Evolutionary conservation across 2,329 filamentous ascomycete genomes (phyloP).

Genomic region (Penicillium sp.): DNA sequence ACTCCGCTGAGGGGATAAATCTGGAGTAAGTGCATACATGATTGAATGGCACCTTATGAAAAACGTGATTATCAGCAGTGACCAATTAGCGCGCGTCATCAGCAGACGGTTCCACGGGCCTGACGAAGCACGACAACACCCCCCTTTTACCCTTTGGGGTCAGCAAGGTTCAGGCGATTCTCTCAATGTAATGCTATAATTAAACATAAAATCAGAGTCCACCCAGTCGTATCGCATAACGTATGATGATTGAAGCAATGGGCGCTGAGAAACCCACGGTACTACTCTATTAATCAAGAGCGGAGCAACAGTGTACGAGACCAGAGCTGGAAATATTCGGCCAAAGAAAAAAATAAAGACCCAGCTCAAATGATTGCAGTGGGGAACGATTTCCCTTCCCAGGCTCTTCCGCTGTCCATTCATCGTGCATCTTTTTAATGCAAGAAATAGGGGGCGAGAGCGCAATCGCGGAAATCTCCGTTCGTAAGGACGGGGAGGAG

Average conservation of each 20-base stretch:
- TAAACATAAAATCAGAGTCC: slow-evolving; percentile 9
- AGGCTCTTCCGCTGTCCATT: slow-evolving; percentile 2
- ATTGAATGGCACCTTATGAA: neutral
- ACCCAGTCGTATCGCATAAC: slow-evolving; percentile 6
- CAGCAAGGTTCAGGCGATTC: slow-evolving; percentile 2
- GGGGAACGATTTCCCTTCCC: neutral
- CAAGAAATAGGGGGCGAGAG: slow-evolving; percentile 6
- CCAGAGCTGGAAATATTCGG: neutral
- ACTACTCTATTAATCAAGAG: slow-evolving; percentile 4
- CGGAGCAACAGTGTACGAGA: neutral
- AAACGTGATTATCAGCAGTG: slow-evolving; percentile 7
- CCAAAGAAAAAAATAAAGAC: neutral
- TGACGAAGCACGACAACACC: slow-evolving; percentile 1
- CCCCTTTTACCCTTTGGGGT: slow-evolving; percentile 19
- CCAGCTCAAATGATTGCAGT: neutral
- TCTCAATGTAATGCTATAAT: slow-evolving; percentile 19
- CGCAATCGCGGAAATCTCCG: slow-evolving; percentile 5
- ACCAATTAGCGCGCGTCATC: neutral
- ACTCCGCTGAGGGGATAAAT: neutral
- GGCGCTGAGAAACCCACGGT: slow-evolving; percentile 16
- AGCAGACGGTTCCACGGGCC: slow-evolving; percentile 1
- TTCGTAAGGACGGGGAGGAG: neutral
- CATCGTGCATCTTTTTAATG: slow-evolving; percentile 2
- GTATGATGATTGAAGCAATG: slow-evolving; percentile 14
- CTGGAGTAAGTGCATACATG: slow-evolving; percentile 6